A percentile compares a stretch with the other conserved stretches of the same genome.
These are phyloP conservation scores for Pseudonectria buxi DNA, from an alignment of 2,329 filamentous ascomycete genomes.

Conservation along the genomic window DNA sequence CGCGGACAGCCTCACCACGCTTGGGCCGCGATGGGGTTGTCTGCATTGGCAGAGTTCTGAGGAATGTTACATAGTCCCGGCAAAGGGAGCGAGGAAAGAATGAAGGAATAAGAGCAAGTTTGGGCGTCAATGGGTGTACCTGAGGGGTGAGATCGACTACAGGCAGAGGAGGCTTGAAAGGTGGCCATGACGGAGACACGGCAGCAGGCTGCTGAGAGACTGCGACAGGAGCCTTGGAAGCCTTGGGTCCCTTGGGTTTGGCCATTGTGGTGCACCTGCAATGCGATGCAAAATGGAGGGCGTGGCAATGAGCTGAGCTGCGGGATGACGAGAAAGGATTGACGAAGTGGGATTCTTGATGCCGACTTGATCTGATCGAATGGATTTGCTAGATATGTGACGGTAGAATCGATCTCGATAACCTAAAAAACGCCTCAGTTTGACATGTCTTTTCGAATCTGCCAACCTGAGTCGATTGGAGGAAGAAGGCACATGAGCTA, in stretches of 20 bases:
- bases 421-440: too few species aligned
- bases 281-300: not conserved
- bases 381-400: too few species aligned
- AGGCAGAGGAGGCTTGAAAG: conserved; percentile 62
- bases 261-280: conserved; percentile 25
- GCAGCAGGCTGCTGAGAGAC: conserved; percentile 23
- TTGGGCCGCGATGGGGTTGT: conserved; percentile 76
- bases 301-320: too few species aligned
- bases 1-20: conserved; percentile 71
- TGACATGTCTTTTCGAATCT: too few species aligned
- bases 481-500: too few species aligned
- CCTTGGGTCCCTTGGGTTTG: conserved; percentile 27
- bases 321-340: too few species aligned
- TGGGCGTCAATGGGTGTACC: conserved; percentile 42
- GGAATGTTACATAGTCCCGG: conserved; percentile 67
- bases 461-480: too few species aligned
- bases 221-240: conserved; percentile 12
- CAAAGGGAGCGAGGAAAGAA: conserved; percentile 72
- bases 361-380: too few species aligned
- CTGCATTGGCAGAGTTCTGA: conserved; percentile 59
- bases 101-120: conserved; percentile 66
- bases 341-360: too few species aligned
- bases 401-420: too few species aligned
- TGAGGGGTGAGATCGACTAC: conserved; percentile 56
- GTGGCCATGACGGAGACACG: conserved; percentile 53